Conservation (phyloP, 148 eudicot genomes). For the Dysphania ambrosioides region DNA sequence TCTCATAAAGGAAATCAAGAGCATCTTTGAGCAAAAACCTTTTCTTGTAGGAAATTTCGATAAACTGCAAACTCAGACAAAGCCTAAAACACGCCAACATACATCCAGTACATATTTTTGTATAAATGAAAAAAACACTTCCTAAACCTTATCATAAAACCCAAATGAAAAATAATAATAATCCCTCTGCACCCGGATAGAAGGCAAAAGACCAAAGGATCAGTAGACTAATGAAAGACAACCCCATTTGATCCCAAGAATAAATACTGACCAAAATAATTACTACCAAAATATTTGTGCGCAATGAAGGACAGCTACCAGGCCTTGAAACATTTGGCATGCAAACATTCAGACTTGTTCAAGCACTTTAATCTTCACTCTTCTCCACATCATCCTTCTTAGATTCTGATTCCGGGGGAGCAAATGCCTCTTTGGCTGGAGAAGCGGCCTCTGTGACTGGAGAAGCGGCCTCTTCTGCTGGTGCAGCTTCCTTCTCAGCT, state of each 20-base stretch:
- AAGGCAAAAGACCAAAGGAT: constrained; percentile 9
- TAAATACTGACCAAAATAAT: constrained; percentile 11
- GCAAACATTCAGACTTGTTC: constrained; percentile 15
- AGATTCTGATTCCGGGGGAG: constrained; percentile 23
- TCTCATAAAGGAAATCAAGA: no score
- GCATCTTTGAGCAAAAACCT: not conserved
- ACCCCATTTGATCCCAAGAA: constrained; percentile 13
- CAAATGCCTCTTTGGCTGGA: constrained; percentile 26
- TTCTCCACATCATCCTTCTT: constrained; percentile 34
- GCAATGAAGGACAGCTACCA: constrained; percentile 9
- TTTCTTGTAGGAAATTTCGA: constrained; percentile 12
- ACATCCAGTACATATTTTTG: constrained; percentile 18
- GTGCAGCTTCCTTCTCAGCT: constrained; percentile 26
- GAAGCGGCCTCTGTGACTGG: constrained; percentile 20
- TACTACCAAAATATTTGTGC: constrained; percentile 14
- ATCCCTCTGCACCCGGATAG: constrained; percentile 19
- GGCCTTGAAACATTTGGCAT: not conserved
- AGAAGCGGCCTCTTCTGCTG: not conserved
- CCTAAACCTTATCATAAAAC: constrained; percentile 4
- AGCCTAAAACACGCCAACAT: constrained; percentile 26
- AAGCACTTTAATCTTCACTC: constrained; percentile 35
- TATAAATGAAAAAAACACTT: constrained; percentile 11
- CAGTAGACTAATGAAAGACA: constrained; percentile 2
- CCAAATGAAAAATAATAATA: constrained; percentile 11
- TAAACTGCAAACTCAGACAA: constrained; percentile 16